Evolutionary conservation across 345 rosid species (phyloP).

Genomic region (Camelina sativa): DNA sequence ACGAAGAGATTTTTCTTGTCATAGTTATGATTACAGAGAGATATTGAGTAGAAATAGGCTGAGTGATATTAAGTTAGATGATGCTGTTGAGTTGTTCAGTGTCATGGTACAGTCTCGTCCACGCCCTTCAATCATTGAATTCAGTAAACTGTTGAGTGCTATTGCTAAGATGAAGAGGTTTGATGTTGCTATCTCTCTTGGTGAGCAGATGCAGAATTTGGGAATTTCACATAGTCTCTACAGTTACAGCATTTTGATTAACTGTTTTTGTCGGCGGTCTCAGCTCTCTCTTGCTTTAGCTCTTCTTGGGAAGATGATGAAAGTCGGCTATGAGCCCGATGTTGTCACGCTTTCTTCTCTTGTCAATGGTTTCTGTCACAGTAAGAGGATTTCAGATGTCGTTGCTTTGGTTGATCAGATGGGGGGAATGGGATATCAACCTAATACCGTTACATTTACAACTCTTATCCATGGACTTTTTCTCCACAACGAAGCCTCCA

Average conservation of each 20-base stretch:
- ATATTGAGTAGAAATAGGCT: neutral
- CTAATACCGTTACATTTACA: neutral
- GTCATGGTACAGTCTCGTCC: neutral
- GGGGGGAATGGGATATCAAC: neutral
- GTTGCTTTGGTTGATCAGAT: slow-evolving; percentile 17
- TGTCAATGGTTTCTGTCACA: neutral
- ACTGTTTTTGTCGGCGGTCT: neutral
- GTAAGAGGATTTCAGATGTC: neutral
- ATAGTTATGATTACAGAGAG: neutral
- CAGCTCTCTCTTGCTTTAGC: slow-evolving; percentile 3
- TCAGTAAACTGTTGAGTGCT: neutral
- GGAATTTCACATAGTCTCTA: neutral
- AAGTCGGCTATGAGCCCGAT: neutral
- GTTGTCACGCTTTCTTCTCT: neutral
- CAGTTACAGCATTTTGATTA: neutral
- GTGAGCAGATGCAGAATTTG: neutral
- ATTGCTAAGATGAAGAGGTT: slow-evolving; percentile 2
- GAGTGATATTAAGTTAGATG: neutral
- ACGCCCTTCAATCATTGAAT: neutral
- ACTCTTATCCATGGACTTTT: slow-evolving; percentile 22
- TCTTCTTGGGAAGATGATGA: neutral
- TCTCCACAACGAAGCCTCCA: neutral
- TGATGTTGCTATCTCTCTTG: slow-evolving; percentile 7
- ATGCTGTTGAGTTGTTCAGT: neutral
- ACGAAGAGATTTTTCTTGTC: neutral